Conservation (phyloP, 192 early-diverging fungal species). For the Dimargaris verticillata region DNA sequence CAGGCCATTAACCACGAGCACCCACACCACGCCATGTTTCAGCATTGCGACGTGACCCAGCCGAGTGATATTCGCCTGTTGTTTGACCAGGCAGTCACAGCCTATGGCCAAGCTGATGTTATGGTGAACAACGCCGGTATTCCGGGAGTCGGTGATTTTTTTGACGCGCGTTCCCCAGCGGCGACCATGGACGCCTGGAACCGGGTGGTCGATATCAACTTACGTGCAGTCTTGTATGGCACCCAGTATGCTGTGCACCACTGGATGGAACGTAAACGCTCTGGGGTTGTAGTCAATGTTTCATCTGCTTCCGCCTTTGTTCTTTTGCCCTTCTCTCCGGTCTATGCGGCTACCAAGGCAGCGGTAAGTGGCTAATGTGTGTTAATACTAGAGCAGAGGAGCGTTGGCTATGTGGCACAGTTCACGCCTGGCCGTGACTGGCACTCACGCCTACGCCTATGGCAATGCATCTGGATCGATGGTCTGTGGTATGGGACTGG, state of each 20-base stretch:
- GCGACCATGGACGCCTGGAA: slow-evolving; percentile 23
- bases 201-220: slow-evolving; percentile 51
- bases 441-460: too few relatives aligned
- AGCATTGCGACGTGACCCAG: slow-evolving; percentile 7
- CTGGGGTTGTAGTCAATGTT: slow-evolving; percentile 57
- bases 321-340: slow-evolving; percentile 35
- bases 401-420: too few relatives aligned
- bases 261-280: slow-evolving; percentile 24
- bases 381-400: too few relatives aligned
- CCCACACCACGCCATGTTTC: neutral
- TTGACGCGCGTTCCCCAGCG: slow-evolving; percentile 15
- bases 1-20: neutral
- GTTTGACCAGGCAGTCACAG: neutral
- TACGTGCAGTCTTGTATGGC: slow-evolving; percentile 56
- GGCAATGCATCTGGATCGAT: too few relatives aligned
- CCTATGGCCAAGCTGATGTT: slow-evolving; percentile 24
- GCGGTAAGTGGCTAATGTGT: slow-evolving; percentile 22
- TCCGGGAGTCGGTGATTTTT: slow-evolving; percentile 24
- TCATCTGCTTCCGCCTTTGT: slow-evolving; percentile 55
- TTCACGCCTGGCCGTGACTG: too few relatives aligned
- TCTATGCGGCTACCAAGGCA: slow-evolving; percentile 62
- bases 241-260: slow-evolving; percentile 51
- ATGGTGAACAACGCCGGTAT: slow-evolving; percentile 50
- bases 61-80: neutral
- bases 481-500: too few relatives aligned